Base-by-base conservation (phyloP, 495 filamentous ascomycete species). In the Saxophila tyrrhenica region DNA sequence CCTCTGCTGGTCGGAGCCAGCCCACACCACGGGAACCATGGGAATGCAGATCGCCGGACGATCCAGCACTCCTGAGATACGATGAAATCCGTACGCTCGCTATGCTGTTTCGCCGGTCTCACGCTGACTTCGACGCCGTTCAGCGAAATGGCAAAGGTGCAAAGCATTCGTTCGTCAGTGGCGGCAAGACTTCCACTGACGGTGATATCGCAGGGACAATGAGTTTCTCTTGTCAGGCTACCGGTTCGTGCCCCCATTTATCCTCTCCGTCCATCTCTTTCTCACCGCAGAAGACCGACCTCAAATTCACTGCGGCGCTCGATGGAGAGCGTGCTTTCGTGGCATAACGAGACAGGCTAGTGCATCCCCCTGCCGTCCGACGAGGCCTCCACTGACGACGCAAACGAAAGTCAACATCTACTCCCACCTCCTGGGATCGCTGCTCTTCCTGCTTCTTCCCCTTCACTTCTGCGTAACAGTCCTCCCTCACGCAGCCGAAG, bases 401-500 rank as follows among this genome's bases (percentile, higher is more conserved):
- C n/a, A 15, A 17, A 24, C 45, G 3, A n/a, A 5, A 73, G 74
- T 78, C 16, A 78, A 78, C 53, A 80, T 79, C 20, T 71, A 70
- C 45, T 73, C 75, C 1, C 78, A 78, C 57, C 22, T 74, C 19
- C 8, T 78, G 43, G 76, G 77, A 3, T 65, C 74, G 0, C 3
- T 69, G 11, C n/a, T 78, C 11, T 79, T 78, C 52, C 21, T 70
- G 22, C 45, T 56, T 17, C 45, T 72, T 21, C 73, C 74, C 7
- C 22, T 69, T 7, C 65, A 67, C 46, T 48, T 76, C 39, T 74
- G 64, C 46, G 57, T 61, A 1, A 54, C 56, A 19, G 54, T 72
- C 11, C 64, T 61, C 35, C 62, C 66, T 2, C 60, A 68, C 11
- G 70, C 65, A 44, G 50, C 44, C 2, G 51, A 67, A 2, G 68